A percentile compares a stretch with the other conserved stretches of the same genome.
phyloP scores from a whole-genome alignment of 1,139 yeast genomes.

The Candida neerlandica region DNA sequence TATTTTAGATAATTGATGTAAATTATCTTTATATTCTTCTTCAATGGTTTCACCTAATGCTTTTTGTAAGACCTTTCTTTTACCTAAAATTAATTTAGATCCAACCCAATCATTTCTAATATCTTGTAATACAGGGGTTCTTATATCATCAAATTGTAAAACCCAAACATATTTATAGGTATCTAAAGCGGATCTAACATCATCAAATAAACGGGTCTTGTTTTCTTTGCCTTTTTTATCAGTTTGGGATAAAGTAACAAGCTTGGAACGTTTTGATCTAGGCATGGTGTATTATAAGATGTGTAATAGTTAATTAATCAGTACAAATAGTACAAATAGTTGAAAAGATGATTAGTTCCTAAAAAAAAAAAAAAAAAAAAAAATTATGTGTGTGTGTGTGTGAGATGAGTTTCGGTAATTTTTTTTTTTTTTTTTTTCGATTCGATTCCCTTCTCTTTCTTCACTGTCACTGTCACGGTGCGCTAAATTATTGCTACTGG shows the following conservation, averaged over 20 bases:
- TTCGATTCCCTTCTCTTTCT: no score
- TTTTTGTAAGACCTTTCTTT: slow-evolving; percentile 89
- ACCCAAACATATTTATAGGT: slow-evolving; percentile 80
- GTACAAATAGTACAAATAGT: no score
- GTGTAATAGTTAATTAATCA: no score
- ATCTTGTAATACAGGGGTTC: slow-evolving; percentile 94
- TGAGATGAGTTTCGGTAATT: no score
- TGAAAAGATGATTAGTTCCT: no score
- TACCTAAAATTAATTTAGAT: slow-evolving; percentile 84
- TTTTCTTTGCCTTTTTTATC: slow-evolving; percentile 94
- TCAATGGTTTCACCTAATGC: slow-evolving; percentile 86
- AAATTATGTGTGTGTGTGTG: no score
- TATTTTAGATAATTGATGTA: slow-evolving; percentile 64
- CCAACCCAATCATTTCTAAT: slow-evolving; percentile 92
- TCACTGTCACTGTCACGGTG: no score
- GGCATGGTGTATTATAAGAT: slow-evolving; percentile 57
- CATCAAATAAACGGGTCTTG: slow-evolving; percentile 88
- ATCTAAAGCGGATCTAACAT: slow-evolving; percentile 81
- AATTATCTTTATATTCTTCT: slow-evolving; percentile 86
- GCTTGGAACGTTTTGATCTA: slow-evolving; percentile 90
- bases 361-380: no score
- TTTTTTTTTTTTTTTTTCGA: no score
- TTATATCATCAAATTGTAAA: slow-evolving; percentile 84
- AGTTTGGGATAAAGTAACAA: slow-evolving; percentile 93
- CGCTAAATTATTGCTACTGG: no score